Evolutionary conservation across 2,329 filamentous ascomycete genomes (phyloP).

Genomic region (Diaporthe sp.): DNA sequence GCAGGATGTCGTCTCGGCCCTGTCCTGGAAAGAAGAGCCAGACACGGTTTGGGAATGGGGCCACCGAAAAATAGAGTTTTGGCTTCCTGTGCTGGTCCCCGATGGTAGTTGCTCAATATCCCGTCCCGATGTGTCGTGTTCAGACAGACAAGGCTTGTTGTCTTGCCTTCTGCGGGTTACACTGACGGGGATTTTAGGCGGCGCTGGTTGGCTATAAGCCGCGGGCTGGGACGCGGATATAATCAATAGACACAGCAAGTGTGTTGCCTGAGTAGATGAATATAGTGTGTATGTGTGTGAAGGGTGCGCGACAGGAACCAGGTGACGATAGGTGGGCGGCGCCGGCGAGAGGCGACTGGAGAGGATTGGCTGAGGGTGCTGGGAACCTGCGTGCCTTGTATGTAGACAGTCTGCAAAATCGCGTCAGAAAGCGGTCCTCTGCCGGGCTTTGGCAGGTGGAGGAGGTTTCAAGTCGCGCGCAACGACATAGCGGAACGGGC

Average conservation of each 20-base stretch:
- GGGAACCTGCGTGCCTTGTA: slow-evolving; percentile 45
- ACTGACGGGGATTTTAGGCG: slow-evolving; percentile 36
- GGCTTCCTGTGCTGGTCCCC: slow-evolving; percentile 28
- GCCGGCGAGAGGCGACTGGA: slow-evolving; percentile 37
- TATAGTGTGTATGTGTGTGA: neutral
- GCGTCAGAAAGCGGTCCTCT: slow-evolving; percentile 53
- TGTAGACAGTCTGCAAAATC: slow-evolving; percentile 53
- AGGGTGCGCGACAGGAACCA: slow-evolving; percentile 29
- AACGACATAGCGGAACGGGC: slow-evolving; percentile 24
- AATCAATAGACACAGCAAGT: slow-evolving; percentile 26
- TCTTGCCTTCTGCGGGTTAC: slow-evolving; percentile 41
- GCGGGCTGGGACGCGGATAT: slow-evolving; percentile 29
- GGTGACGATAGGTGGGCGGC: slow-evolving; percentile 26
- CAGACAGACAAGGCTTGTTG: slow-evolving; percentile 39
- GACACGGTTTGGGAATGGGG: slow-evolving; percentile 35
- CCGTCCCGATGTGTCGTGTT: slow-evolving; percentile 37
- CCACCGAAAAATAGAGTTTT: slow-evolving; percentile 37
- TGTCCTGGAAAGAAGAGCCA: slow-evolving; percentile 36
- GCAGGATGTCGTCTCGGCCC: slow-evolving; percentile 44
- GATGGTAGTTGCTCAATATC: slow-evolving; percentile 36
- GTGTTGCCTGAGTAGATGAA: slow-evolving; percentile 9
- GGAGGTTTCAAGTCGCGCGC: slow-evolving; percentile 37
- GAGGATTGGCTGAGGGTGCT: slow-evolving; percentile 48
- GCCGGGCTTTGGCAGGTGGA: slow-evolving; percentile 38
- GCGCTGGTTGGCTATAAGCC: slow-evolving; percentile 37